Evolutionary conservation across 2,329 filamentous ascomycete species (phyloP), one percentile per base, ranked within the genome.

Genomic region (Exophiala oligosperma): DNA sequence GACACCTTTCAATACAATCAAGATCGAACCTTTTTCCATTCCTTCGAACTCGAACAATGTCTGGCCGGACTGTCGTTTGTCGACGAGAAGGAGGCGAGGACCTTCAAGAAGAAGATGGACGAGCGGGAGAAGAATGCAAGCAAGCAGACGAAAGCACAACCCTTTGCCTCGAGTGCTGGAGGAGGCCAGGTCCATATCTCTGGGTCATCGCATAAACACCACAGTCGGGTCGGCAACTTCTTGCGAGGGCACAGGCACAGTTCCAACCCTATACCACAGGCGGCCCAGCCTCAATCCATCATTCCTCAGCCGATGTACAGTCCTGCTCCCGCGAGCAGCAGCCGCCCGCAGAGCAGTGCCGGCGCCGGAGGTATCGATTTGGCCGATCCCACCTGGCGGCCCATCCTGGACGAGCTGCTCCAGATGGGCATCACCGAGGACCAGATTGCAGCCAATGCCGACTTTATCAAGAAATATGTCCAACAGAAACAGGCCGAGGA

Each of bases 21-120:
- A 71, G 94, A 99, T 73, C 88, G 94, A 61, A 93, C 91, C 60
- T 99, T 97, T 77, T 99, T 99, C 77, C 92, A 97, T 76, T 92
- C 91, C 4, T 99, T 99, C 72, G 94, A 99, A 77, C 83, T 96
- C 56, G 92, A 97, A 75, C 87, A 95, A 63, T 97, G 92, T 69
- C 78, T 95, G 60, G 94, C 92, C 4, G 94, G 88, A 0, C 78
- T 99, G 60, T 96, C 91, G 24, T 99, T 99, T 70, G 87, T 89
- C 61, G 94, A 97, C 73, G 94, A 97, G 79, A 97, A 97, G 76
- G 94, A 99, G 77, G 94, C 94, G 35, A 95, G 91, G 76, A 90
- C 91, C 59, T 97, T 99, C 77, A 88, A 92, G 75, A 96, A 97
- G 82, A 97, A 97, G 80, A 90, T 99, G 84, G 88, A 94, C 67